Conservation (phyloP, 208 protist genomes). For the Wallacemonas collosoma region DNA sequence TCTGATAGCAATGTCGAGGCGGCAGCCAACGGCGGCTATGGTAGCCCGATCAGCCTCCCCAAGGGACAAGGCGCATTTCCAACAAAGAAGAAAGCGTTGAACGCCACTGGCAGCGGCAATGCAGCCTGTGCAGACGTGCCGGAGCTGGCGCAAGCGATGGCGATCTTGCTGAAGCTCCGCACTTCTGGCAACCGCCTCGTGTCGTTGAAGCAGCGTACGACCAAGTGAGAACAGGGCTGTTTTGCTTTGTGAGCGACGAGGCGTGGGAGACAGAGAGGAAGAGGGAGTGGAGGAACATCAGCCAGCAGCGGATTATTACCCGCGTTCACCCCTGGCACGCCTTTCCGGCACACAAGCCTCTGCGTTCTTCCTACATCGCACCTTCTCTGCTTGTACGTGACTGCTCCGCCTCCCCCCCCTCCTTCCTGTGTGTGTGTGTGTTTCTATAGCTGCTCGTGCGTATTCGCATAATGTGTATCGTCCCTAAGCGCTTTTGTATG, state of each 20-base stretch:
- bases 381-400: no score
- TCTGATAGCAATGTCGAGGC: not conserved
- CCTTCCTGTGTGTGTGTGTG: no score
- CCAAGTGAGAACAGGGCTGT: not conserved
- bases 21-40: not conserved
- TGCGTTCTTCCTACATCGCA: no score
- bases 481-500: no score
- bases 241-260: not conserved
- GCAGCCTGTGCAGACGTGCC: not conserved
- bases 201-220: conserved; percentile 1
- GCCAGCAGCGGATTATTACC: no score
- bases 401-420: no score
- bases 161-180: not conserved
- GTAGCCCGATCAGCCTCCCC: not conserved
- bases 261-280: no score
- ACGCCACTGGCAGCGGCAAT: not conserved
- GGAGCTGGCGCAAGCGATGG: not conserved
- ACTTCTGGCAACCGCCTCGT: conserved; percentile 5
- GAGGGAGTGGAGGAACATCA: no score
- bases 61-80: not conserved
- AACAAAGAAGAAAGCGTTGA: not conserved
- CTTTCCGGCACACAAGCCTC: no score
- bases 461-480: no score
- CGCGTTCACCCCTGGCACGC: no score
- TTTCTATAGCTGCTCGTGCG: no score